A percentile compares a stretch with the other conserved stretches of the same genome.
phyloP scores from a whole-genome alignment of 2,329 filamentous ascomycete species.

The Botrytis paeoniae region DNA sequence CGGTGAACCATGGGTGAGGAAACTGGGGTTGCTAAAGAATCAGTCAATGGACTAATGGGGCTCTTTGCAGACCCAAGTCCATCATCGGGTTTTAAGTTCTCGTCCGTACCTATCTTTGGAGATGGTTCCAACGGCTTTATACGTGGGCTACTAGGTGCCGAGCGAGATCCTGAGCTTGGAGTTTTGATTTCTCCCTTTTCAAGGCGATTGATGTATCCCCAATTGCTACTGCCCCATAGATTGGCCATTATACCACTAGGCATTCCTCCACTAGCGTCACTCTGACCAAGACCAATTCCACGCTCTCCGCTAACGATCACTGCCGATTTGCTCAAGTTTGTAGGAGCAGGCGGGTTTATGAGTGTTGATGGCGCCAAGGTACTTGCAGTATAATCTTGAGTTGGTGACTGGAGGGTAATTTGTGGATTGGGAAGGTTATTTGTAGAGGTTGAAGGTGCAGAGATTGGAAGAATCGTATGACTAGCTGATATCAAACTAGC shows the following conservation, averaged over 20 bases:
- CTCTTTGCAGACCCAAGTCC: slow-evolving; percentile 23
- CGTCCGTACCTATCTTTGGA: slow-evolving; percentile 31
- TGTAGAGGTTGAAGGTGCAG: slow-evolving; percentile 39
- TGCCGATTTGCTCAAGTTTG: slow-evolving; percentile 81
- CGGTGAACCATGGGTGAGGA: slow-evolving; percentile 26
- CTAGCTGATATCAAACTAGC: slow-evolving; percentile 83
- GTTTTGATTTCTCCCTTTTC: slow-evolving; percentile 50
- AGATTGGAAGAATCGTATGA: slow-evolving; percentile 71
- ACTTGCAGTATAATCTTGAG: slow-evolving; percentile 49
- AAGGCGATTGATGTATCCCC: slow-evolving; percentile 65
- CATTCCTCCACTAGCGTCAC: slow-evolving; percentile 64
- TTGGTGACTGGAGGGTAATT: slow-evolving; percentile 39
- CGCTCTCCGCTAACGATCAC: slow-evolving; percentile 78
- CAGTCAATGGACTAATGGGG: slow-evolving; percentile 30
- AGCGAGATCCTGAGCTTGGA: slow-evolving; percentile 24
- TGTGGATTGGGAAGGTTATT: slow-evolving; percentile 37
- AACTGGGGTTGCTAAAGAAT: slow-evolving; percentile 23
- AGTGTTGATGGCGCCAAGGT: slow-evolving; percentile 79
- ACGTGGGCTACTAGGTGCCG: slow-evolving; percentile 30
- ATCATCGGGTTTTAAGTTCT: slow-evolving; percentile 34
- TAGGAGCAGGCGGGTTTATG: slow-evolving; percentile 77
- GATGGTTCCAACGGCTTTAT: slow-evolving; percentile 32
- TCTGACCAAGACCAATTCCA: slow-evolving; percentile 59
- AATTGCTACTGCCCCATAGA: slow-evolving; percentile 86
- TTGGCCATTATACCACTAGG: slow-evolving; percentile 88